Evolutionary conservation across 306 rosid genomes (phyloP).

Genomic region (Quillaja saponaria): DNA sequence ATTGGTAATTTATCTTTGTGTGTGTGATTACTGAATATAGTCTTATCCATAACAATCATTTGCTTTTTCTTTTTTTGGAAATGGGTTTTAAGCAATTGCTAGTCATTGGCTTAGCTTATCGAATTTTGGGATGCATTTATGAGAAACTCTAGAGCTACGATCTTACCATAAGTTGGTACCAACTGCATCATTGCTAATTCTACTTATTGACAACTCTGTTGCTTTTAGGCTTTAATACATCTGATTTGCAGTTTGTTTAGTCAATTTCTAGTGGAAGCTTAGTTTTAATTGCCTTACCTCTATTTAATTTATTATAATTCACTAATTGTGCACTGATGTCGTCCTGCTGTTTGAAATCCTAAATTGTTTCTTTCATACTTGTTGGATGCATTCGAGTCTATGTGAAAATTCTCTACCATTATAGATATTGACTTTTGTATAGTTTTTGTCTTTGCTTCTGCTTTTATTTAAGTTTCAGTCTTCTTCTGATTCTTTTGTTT

Average conservation of each 20-base stretch:
- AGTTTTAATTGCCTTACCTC: no score
- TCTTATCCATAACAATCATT: not conserved
- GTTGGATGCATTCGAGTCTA: not conserved
- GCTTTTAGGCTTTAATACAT: no score
- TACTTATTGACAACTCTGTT: slow-evolving; percentile 5
- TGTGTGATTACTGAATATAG: slow-evolving; percentile 18
- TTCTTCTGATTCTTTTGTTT: slow-evolving; percentile 12
- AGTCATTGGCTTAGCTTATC: not conserved
- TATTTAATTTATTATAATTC: no score
- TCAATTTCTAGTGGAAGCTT: no score
- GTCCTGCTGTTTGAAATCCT: not conserved
- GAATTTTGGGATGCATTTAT: slow-evolving; percentile 10
- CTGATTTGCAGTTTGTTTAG: not conserved
- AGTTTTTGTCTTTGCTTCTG: no score
- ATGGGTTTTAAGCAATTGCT: slow-evolving; percentile 1
- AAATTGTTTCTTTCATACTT: not conserved
- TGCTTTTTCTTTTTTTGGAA: slow-evolving; percentile 20
- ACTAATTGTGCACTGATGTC: slow-evolving; percentile 20
- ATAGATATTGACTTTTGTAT: no score
- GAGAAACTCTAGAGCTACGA: not conserved
- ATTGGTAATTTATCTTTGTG: not conserved
- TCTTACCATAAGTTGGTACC: not conserved
- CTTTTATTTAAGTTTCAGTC: no score
- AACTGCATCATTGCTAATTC: slow-evolving; percentile 26
- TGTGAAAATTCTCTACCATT: no score